A percentile compares a stretch with the other conserved stretches of the same genome.
These are phyloP conservation scores for Eremothecium coryli DNA, from an alignment of 1,139 yeast genomes.

Conservation along the genomic window DNA sequence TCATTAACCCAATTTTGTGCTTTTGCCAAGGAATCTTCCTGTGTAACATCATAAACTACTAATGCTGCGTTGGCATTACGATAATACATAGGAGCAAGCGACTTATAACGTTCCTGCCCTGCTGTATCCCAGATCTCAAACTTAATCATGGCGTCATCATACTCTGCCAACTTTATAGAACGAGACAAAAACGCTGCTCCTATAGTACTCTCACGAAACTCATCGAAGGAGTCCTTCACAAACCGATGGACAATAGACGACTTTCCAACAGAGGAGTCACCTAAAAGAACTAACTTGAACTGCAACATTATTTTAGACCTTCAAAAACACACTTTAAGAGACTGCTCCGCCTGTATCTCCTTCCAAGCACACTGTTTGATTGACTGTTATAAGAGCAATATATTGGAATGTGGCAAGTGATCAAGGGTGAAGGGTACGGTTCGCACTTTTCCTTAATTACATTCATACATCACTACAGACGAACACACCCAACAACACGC, in stretches of 20 bases:
- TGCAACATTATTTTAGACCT: constrained; percentile 33
- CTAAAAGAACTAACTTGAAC: constrained; percentile 77
- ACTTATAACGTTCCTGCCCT: constrained; percentile 76
- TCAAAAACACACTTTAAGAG: too few relatives aligned
- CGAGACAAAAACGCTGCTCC: constrained; percentile 97
- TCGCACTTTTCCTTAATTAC: too few relatives aligned
- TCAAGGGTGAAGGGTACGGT: too few relatives aligned
- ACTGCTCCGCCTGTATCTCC: too few relatives aligned
- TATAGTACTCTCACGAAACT: constrained; percentile 86
- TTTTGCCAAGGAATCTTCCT: constrained; percentile 61
- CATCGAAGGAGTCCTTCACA: constrained; percentile 91
- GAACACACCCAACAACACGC: too few relatives aligned
- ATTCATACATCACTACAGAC: too few relatives aligned
- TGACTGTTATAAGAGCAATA: too few relatives aligned
- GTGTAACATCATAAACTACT: constrained; percentile 68
- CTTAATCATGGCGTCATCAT: constrained; percentile 51
- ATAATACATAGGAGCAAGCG: constrained; percentile 79
- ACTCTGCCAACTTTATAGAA: constrained; percentile 48
- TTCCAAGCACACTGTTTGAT: too few relatives aligned
- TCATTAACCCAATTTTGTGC: constrained; percentile 97
- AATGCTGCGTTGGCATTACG: constrained; percentile 78
- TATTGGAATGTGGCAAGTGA: too few relatives aligned
- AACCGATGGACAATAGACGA: constrained; percentile 84
- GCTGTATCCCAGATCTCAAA: constrained; percentile 89
- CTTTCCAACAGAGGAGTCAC: constrained; percentile 97